phyloP scores from a whole-genome alignment of 2,329 filamentous ascomycete genomes.

The Colletotrichum navitas region DNA sequence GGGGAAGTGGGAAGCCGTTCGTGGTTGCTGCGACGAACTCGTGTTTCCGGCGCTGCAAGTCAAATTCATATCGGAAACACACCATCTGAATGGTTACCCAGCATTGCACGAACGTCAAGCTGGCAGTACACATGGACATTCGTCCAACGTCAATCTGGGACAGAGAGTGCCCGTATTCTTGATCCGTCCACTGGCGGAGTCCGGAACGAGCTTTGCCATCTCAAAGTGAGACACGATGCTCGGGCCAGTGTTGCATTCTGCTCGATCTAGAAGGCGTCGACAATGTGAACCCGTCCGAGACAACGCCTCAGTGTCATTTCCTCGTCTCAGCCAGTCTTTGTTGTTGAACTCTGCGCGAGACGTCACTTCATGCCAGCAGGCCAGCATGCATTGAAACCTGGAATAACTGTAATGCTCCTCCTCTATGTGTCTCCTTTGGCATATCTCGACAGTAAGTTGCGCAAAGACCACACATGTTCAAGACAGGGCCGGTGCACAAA shows the following conservation, averaged over 20 bases:
- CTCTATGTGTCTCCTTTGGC: conserved; percentile 1
- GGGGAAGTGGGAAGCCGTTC: conserved; percentile 24
- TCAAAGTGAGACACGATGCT: conserved; percentile 21
- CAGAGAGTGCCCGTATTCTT: neutral
- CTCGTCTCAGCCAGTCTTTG: conserved; percentile 1
- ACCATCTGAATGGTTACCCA: neutral
- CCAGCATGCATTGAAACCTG: conserved; percentile 14
- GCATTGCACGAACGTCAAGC: neutral
- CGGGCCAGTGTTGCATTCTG: conserved; percentile 30
- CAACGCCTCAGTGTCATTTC: conserved; percentile 24
- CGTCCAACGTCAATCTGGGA: neutral
- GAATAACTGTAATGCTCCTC: neutral
- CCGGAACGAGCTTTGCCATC: conserved; percentile 16
- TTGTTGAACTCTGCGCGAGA: conserved; percentile 17
- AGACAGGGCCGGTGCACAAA: conserved; percentile 18
- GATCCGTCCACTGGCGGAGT: conserved; percentile 10
- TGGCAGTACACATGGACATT: neutral
- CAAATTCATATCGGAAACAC: neutral
- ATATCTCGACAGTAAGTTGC: neutral
- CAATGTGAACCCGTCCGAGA: conserved; percentile 9
- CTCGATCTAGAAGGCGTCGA: conserved; percentile 4
- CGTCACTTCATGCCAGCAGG: conserved; percentile 18
- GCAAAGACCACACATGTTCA: neutral
- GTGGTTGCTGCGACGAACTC: conserved; percentile 32
- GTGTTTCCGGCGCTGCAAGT: conserved; percentile 15